phyloP scores from a whole-genome alignment of 108 stramenopile genomes.

The Craspedostauros australis region DNA sequence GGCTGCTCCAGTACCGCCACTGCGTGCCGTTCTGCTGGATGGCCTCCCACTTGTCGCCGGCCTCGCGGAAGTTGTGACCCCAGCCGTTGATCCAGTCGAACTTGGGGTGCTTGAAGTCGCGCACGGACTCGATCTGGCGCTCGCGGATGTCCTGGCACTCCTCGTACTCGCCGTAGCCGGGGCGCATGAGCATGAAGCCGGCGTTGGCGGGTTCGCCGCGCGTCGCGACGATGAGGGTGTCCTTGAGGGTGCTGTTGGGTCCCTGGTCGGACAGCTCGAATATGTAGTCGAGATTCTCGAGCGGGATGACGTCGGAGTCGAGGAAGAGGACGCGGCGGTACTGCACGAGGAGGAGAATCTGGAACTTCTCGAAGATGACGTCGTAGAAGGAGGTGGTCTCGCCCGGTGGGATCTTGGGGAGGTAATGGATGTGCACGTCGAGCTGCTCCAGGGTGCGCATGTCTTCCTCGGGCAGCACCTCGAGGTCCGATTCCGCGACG shows the following conservation, averaged over 20 bases:
- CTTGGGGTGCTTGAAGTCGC: slow-evolving; percentile 6
- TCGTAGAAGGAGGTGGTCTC: too few species aligned
- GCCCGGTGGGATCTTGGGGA: too few species aligned
- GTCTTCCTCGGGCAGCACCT: slow-evolving; percentile 13
- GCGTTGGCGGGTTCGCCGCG: slow-evolving; percentile 27
- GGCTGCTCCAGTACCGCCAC: slow-evolving; percentile 10
- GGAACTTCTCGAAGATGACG: slow-evolving; percentile 33
- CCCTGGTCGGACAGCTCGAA: slow-evolving; percentile 13
- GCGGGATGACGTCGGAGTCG: slow-evolving; percentile 45
- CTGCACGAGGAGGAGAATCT: slow-evolving; percentile 22
- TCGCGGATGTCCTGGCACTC: background rate
- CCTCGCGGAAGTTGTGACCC: slow-evolving; percentile 17
- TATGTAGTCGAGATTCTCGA: slow-evolving; percentile 35
- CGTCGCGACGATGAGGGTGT: slow-evolving; percentile 19
- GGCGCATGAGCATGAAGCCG: slow-evolving; percentile 30
- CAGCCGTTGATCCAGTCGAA: slow-evolving; percentile 18
- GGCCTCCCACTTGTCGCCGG: slow-evolving; percentile 1
- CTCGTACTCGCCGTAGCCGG: too few species aligned
- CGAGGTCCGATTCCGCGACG: slow-evolving; percentile 4
- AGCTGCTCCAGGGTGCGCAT: background rate
- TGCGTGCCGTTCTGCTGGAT: background rate
- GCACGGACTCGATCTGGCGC: background rate
- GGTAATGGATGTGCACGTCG: background rate
- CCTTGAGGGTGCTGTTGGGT: background rate
- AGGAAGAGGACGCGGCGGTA: slow-evolving; percentile 47